Percentiles rank a stretch among this genome's conserved stretches.
phyloP scores from a whole-genome alignment of 1,284 basidiomycete genomes.

The Puccinia coronata region DNA sequence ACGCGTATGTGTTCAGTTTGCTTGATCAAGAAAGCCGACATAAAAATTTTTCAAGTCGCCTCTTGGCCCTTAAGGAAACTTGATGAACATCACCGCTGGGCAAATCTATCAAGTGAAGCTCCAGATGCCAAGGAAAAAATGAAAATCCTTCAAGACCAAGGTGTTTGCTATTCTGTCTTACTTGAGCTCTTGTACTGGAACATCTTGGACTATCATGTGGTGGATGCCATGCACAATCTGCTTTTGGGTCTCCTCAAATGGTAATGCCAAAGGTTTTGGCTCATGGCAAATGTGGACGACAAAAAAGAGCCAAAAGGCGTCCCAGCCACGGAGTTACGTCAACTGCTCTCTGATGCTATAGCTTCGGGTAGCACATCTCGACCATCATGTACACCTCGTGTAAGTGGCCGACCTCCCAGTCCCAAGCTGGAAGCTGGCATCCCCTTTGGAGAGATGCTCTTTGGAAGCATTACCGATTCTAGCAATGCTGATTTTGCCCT shows the following conservation, averaged over 20 bases:
- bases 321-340: not conserved
- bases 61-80: not conserved
- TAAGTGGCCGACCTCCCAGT: too few relatives aligned
- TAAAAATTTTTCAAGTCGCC: not conserved
- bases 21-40: not conserved
- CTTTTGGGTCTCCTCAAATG: slow-evolving; percentile 25
- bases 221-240: slow-evolving; percentile 43
- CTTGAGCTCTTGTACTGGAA: slow-evolving; percentile 32
- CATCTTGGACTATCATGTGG: slow-evolving; percentile 28
- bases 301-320: slow-evolving; percentile 1
- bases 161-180: slow-evolving; percentile 15
- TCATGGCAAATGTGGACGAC: slow-evolving; percentile 29
- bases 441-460: not conserved
- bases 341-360: not conserved
- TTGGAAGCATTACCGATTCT: not conserved
- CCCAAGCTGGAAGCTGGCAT: too few relatives aligned
- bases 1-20: not conserved
- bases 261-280: slow-evolving; percentile 23
- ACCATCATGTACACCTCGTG: not conserved
- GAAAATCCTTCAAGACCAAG: slow-evolving; percentile 14
- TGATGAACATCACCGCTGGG: slow-evolving; percentile 2
- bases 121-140: not conserved
- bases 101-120: not conserved
- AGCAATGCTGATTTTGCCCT: not conserved
- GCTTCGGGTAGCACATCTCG: too few relatives aligned